Evolutionary conservation across 2,329 filamentous ascomycete species (phyloP), one percentile per base, ranked within the genome.

Genomic region (Pseudofabraea citricarpa): DNA sequence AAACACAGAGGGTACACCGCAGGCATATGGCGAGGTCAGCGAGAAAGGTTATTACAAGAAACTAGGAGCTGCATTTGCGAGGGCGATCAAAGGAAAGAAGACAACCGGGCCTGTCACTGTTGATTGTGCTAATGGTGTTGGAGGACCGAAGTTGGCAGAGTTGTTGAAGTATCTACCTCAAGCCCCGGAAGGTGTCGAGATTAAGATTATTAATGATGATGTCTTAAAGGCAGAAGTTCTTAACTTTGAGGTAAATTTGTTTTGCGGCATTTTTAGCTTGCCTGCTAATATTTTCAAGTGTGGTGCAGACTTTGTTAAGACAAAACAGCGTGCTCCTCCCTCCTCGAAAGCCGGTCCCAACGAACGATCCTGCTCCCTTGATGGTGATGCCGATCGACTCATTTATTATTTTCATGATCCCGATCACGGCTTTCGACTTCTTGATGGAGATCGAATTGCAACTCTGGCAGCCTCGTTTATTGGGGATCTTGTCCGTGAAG

Each of bases 281-380:
- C 6, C 16, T 5, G 27, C 27, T 31, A 31, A 31, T 12, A 9
- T 31, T 31, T 6, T 4, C 20, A 56, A 94, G 81, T 95, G 87
- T 61, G 93, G 93, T 65, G 93, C 93, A 60, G 93, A 98, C 68
- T 97, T 81, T 57, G 93, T 98, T 67, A 98, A 98, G 73, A 97
- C 93, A 15, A 89, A 89, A 68, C 93, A 98, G 71, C 82, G 90
- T 51, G 87, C 89, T 47, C 93, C 93, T 40, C 86, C 86, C 32
- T 84, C 73, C 22, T 91, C 89, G 42, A 89, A 90, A 63, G 86
- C 87, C 33, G 75, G 80, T 23, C 75, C 81, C 2, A 81, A 85
- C 43, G 84, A 85, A 51, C 85, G 93, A 46, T 91, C 83, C 74
- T 91, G 87, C 65, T 96, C 91, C 7, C 77, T 95, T 45, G 93